phyloP scores from a whole-genome alignment of 106 monocot genomes.

The Phalaenopsis aphrodite region DNA sequence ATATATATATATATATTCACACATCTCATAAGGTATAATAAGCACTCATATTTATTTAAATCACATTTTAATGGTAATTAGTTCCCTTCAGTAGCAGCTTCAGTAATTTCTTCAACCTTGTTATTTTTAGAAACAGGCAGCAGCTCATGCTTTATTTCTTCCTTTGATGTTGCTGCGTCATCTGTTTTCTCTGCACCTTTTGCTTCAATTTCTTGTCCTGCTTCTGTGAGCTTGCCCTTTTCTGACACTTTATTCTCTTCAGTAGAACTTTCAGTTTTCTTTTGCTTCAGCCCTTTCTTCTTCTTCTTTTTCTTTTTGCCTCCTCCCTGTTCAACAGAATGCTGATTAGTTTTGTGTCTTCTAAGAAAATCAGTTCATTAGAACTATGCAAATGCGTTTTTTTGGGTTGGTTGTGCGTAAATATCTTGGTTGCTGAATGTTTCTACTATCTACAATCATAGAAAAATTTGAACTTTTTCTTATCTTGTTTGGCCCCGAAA shows the following conservation, averaged over 20 bases:
- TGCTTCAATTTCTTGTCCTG: not conserved
- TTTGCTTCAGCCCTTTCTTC: not conserved
- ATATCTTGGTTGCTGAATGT: not conserved
- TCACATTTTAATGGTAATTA: not conserved
- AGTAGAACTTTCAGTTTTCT: not conserved
- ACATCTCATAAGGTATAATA: not conserved
- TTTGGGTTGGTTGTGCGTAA: not conserved
- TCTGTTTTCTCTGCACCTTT: not conserved
- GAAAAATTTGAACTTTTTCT: too few species aligned
- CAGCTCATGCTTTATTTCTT: not conserved
- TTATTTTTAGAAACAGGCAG: not conserved
- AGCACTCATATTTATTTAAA: not conserved
- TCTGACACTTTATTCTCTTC: not conserved
- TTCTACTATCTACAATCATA: too few species aligned
- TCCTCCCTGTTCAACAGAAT: not conserved
- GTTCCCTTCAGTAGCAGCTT: not conserved
- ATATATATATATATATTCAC: too few species aligned
- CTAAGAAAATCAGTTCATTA: not conserved
- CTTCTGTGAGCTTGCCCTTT: not conserved
- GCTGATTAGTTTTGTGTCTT: not conserved
- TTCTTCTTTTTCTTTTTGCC: not conserved
- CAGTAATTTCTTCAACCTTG: not conserved
- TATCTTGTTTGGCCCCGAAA: too few species aligned
- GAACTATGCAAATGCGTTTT: not conserved
- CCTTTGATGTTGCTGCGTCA: not conserved